Evolutionary conservation across 352 stramenopile species (phyloP).

Genomic region (Globisporangium barbulae): DNA sequence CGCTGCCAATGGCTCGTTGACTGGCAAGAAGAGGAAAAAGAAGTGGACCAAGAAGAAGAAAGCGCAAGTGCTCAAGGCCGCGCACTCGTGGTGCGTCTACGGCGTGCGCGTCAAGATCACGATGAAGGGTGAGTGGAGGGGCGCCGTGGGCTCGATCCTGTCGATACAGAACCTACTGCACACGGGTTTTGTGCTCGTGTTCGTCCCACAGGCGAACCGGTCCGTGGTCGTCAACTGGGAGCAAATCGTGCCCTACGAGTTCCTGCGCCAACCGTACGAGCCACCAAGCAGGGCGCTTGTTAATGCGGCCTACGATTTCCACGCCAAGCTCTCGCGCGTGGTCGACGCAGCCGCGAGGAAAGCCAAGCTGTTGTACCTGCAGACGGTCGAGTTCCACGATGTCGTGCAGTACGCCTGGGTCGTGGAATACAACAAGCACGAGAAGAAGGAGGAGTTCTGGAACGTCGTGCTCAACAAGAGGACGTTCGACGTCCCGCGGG

Average conservation of each 20-base stretch:
- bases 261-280: conserved; percentile 39
- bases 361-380: conserved; percentile 57
- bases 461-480: conserved; percentile 72
- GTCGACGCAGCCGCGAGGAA: conserved; percentile 28
- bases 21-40: conserved; percentile 24
- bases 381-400: conserved; percentile 67
- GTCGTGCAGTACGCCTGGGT: conserved; percentile 68
- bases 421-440: conserved; percentile 53
- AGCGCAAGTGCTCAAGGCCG: conserved; percentile 30
- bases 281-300: conserved; percentile 24
- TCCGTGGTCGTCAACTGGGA: conserved; percentile 59
- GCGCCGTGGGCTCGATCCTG: conserved; percentile 42
- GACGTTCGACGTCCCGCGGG: conserved; percentile 43
- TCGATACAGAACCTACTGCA: conserved; percentile 65
- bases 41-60: conserved; percentile 47
- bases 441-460: conserved; percentile 61
- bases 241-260: conserved; percentile 39
- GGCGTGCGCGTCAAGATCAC: conserved; percentile 48
- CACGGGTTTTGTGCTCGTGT: conserved; percentile 59
- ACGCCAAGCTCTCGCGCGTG: conserved; percentile 30
- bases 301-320: conserved; percentile 38
- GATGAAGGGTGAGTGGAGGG: conserved; percentile 42
- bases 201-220: conserved; percentile 45
- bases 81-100: conserved; percentile 48
- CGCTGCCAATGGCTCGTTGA: neutral